Conservation (phyloP, 495 filamentous ascomycete species). For the Annulohypoxylon bovei region DNA sequence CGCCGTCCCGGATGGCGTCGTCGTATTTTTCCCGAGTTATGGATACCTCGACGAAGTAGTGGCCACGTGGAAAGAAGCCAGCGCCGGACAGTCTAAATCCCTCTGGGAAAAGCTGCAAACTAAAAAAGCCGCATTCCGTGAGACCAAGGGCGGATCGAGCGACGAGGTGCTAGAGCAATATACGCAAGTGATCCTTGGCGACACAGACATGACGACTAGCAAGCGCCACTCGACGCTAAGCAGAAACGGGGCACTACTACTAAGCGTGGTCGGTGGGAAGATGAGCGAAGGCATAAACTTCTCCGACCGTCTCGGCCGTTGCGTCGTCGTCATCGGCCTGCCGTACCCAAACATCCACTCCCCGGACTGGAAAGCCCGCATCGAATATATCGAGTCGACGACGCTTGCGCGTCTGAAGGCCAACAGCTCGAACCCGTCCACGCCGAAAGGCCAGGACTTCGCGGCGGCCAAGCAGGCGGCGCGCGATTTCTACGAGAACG, state of each 20-base stretch:
- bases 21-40: slow-evolving; percentile 98
- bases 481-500: slow-evolving; percentile 91
- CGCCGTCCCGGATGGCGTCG: slow-evolving; percentile 86
- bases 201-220: background rate
- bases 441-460: slow-evolving; percentile 60
- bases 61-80: slow-evolving; percentile 66
- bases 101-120: slow-evolving; percentile 65
- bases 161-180: slow-evolving; percentile 80
- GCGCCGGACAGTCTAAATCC: slow-evolving; percentile 41
- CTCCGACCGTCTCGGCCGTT: slow-evolving; percentile 87
- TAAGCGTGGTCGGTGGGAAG: slow-evolving; percentile 95
- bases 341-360: slow-evolving; percentile 93
- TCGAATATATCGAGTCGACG: slow-evolving; percentile 83
- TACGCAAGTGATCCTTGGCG: slow-evolving; percentile 68
- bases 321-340: slow-evolving; percentile 87
- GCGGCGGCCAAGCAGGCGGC: slow-evolving; percentile 70
- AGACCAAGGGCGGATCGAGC: slow-evolving; percentile 66
- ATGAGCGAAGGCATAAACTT: slow-evolving; percentile 99
- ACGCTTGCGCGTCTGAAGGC: slow-evolving; percentile 57
- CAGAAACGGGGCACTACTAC: slow-evolving; percentile 77
- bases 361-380: slow-evolving; percentile 90
- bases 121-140: slow-evolving; percentile 74
- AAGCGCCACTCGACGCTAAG: background rate
- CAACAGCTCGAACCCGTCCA: slow-evolving; percentile 55
- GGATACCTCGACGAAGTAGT: slow-evolving; percentile 83